Base-by-base conservation (phyloP, 176 grass and related monocot species). In the Alopecurus myosuroides region DNA sequence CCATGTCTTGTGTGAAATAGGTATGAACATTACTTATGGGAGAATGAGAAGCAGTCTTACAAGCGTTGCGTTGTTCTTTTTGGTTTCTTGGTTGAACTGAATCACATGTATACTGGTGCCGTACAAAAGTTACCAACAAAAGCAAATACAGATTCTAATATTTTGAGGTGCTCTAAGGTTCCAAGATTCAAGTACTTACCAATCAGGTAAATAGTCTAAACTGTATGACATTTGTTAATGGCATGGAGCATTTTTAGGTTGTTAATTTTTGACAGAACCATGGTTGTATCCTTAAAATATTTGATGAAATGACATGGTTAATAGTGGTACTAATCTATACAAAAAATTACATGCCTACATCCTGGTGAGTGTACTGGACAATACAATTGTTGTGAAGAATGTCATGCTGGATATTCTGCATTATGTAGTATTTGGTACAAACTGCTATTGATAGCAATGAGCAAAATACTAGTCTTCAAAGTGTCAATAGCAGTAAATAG, bases 1-100 rank as follows among this genome's bases (percentile, higher is more conserved):
- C 46, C 58, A 42, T 79, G 19, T 90, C 37, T 82, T 55, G 15
- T 17, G 77, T 89, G 44, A 77, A 92, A 88, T 90, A 99, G 97
- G 88, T 99, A 99, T 82, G 97, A 99, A 70, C 76, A 92, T 75
- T 99, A 99, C 76, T 73, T 99, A 20, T 97, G 97, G 97, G 94
- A 97, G 92, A 99, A 99, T 74, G 97, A 99, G 94, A 96, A 99
- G 84, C 97, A 99, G 88, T 99, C 92, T 85, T 99, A 99, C 86
- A 99, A 96, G 88, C 88, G 94, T 35, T 94, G 89, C 65, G 94
- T 93, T 31, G 97, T 99, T 84, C 87, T 99, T 68, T 97, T 99
- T 29, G 97, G 97, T 25, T 99, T 92, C 85, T 89, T 99, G 75
- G 97, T 99, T 86, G 92, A 99, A 84, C 61, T 99, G 60, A 99